Evolutionary conservation across 331 rosid species (phyloP), one percentile per base, ranked within the genome.

Genomic region (Malus hybrid): DNA sequence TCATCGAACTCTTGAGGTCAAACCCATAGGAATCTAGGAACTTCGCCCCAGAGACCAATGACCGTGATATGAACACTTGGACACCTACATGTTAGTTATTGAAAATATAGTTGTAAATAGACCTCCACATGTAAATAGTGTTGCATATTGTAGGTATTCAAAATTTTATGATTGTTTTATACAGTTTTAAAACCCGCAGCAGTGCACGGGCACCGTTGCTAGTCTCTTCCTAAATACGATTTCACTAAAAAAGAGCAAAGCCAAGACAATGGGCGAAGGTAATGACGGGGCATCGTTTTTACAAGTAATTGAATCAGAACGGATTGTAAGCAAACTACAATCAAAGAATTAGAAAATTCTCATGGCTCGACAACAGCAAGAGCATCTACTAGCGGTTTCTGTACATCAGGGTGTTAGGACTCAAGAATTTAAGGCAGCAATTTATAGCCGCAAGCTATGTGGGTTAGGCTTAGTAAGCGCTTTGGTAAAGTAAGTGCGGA

Each of bases 321-420:
- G 63, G 82, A 76, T 80, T 76, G 77, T 56, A 76, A 79, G 85
- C 80, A 84, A 75, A 77, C 77, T 85, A 80, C 82, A 83, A 79
- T 77, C 77, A 83, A 81, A 36, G 72, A 76, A 84, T 80, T 77
- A 81, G 82, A 79, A 73, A 83, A 87, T 75, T 70, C 77, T 81
- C 84, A 69, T 13, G 75, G 82, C 81, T 81, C 86, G 65, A 80
- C 83, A 82, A 66, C 69, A 71, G 76, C 54, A 85, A 82, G 68
- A 73, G 48, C 66, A 75, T 44, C 84, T 80, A 79, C 88, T 79
- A 86, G 85, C 70, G 74, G 85, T 76, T 75, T 84, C 93, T 94
- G 99, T 94, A 92, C 99, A 94, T 33, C 80, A 1, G 78, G 73
- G 61, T 81, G 94, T 91, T 87, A 93, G 94, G 77, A 70, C 86